A percentile compares a stretch with the other conserved stretches of the same genome.
Evolutionary conservation across 768 basidiomycete genomes (phyloP).

Genomic region (Pleurotus djamor): DNA sequence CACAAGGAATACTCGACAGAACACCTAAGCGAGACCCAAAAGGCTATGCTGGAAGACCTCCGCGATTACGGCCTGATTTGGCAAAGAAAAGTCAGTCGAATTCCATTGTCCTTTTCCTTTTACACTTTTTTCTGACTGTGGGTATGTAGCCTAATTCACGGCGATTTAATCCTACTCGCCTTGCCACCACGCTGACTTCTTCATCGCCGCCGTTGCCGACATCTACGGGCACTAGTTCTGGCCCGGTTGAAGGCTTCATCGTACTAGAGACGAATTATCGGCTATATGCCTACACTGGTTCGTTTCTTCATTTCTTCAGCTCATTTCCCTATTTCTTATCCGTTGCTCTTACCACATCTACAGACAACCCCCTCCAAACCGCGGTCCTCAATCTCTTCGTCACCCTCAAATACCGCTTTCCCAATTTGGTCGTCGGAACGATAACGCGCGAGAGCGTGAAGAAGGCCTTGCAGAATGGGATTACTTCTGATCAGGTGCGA

Average conservation of each 20-base stretch:
- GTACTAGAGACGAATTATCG: slow-evolving; percentile 98
- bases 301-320: slow-evolving; percentile 13
- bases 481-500: slow-evolving; percentile 90
- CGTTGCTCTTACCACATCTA: slow-evolving; percentile 8
- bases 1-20: slow-evolving; percentile 91
- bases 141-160: slow-evolving; percentile 58
- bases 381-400: slow-evolving; percentile 95
- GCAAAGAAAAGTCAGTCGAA: slow-evolving; percentile 63
- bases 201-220: slow-evolving; percentile 80
- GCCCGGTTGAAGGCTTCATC: slow-evolving; percentile 80
- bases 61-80: slow-evolving; percentile 94
- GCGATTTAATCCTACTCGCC: slow-evolving; percentile 91
- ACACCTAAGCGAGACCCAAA: slow-evolving; percentile 73
- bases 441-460: slow-evolving; percentile 96
- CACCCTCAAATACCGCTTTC: slow-evolving; percentile 89
- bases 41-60: slow-evolving; percentile 87
- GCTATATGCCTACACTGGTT: slow-evolving; percentile 96
- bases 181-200: slow-evolving; percentile 93
- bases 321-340: slow-evolving; percentile 16
- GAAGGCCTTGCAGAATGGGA: slow-evolving; percentile 91
- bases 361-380: slow-evolving; percentile 95
- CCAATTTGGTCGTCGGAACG: slow-evolving; percentile 94
- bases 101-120: slow-evolving; percentile 7
- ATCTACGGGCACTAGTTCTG: slow-evolving; percentile 52
- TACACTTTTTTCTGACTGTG: slow-evolving; percentile 20